Evolutionary conservation across 192 early-diverging fungal genomes (phyloP), one percentile per base, ranked within the genome.

Genomic region (Entophlyctis luteolus): DNA sequence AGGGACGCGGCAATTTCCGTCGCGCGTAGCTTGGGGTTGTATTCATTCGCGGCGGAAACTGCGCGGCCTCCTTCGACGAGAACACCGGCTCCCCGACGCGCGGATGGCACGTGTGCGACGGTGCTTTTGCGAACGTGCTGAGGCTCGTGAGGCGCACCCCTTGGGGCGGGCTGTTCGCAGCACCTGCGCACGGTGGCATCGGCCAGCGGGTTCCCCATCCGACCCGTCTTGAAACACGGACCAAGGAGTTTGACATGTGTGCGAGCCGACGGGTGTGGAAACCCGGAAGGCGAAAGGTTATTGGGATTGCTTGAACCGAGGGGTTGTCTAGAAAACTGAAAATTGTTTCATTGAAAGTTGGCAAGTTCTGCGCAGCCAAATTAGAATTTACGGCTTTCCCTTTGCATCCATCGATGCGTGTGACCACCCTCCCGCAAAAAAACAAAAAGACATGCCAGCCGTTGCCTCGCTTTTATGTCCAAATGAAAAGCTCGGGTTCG

Each of bases 401-500:
- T n/a, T n/a, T n/a, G n/a, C n/a, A n/a, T n/a, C n/a, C n/a, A n/a
- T n/a, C n/a, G n/a, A 66, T 2, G 76, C 74, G 49, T 74, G 73
- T 3, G 48, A 48, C 14, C 77, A 76, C 0, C 73, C 76, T 49
- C 38, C n/a, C n/a, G 39, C 66, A 47, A 55, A 16, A 33, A 46
- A 23, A 31, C n/a, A 37, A 45, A 58, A 45, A 66, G 2, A 70
- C 39, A 42, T n/a, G n/a, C 39, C 39, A 42, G 8, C n/a, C 10
- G 10, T n/a, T 42, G 39, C 10, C 20, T 57, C 48, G 3, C 67
- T 32, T 59, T 80, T 83, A 0, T 65, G 48, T 20, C 78, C 78
- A 67, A 84, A 84, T 29, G 82, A 80, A 73, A 70, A 84, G 57
- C 79, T 79, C 2, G 81, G 76, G 20, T 52, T 37, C 12, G 71